Base-by-base conservation (phyloP, 495 filamentous ascomycete genomes). In the Trichoderma reesei region DNA sequence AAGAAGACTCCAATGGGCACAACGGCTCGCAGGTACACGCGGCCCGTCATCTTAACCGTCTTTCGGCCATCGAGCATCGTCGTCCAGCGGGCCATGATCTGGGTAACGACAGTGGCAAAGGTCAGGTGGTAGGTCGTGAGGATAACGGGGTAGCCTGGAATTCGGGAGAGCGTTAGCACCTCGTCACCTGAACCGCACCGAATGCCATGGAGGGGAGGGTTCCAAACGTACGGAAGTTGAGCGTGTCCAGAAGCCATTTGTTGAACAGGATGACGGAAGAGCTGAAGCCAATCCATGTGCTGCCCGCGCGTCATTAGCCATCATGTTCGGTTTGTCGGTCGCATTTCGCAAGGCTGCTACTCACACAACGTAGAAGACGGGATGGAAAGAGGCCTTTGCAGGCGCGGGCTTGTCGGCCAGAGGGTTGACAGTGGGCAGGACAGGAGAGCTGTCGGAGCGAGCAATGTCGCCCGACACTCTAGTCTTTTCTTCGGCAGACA, bases 181-280 rank as follows among this genome's bases (percentile, higher is more conserved):
- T 26, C 26, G 26, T 26, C 26, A 26, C 26, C 26, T 26, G 26
- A 56, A 39, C 38, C 1, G 13, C 26, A 13, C 18, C 26, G 34
- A 34, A 3, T 34, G 26, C 26, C 51, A 7, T n/a, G 36, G 18
- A 61, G 36, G 9, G 37, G 63, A 64, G 51, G 67, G 34, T 37
- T 20, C 60, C 41, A 56, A 62, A 77, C 90, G 86, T 83, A 94
- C 90, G 79, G 81, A 97, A 98, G 61, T 88, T 79, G 68, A 85
- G 82, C 36, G 85, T 89, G 70, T 90, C 86, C 63, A 98, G 83
- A 68, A 98, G 92, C 85, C 90, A 93, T 85, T 98, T 98, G 87
- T 98, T 98, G 88, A 96, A 98, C 51, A 98, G 79, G 70, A 98
- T 98, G 67, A 96, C 91, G 67, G 85, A 89, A 39, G 93, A 96